These are phyloP conservation scores for Diaporthe sp. DNA, from an alignment of 2,329 filamentous ascomycete species.

Conservation along the genomic window DNA sequence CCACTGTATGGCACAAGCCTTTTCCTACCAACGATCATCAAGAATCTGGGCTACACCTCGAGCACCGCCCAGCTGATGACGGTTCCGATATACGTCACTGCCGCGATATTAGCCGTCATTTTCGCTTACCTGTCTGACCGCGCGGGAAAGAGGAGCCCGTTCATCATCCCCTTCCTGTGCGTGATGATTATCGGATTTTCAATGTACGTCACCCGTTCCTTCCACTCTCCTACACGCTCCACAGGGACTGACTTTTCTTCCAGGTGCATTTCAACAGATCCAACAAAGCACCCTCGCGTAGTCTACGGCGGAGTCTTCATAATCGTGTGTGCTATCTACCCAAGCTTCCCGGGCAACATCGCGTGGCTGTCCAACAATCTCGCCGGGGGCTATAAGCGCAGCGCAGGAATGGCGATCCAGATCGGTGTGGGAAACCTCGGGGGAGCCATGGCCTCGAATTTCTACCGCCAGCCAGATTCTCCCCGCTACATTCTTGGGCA, in stretches of 20 bases:
- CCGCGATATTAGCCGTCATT: conserved; percentile 69
- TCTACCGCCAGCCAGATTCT: conserved; percentile 69
- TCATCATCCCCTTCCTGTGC: conserved; percentile 66
- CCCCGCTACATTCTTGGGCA: conserved; percentile 63
- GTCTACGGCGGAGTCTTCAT: conserved; percentile 84
- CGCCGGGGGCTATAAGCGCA: conserved; percentile 75
- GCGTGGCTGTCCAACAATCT: conserved; percentile 86
- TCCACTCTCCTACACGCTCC: neutral
- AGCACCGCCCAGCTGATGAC: conserved; percentile 76
- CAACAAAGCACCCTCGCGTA: conserved; percentile 67
- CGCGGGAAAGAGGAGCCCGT: conserved; percentile 66
- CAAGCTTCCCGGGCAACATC: conserved; percentile 82
- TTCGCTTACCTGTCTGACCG: conserved; percentile 69
- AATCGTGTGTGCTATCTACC: conserved; percentile 83
- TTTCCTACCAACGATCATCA: conserved; percentile 76
- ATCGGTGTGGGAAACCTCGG: conserved; percentile 73
- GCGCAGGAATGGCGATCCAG: conserved; percentile 74
- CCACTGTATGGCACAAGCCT: conserved; percentile 69
- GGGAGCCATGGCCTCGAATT: conserved; percentile 79
- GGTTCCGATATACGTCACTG: conserved; percentile 71
- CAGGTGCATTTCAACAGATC: conserved; percentile 65
- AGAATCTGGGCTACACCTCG: conserved; percentile 68
- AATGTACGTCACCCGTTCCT: conserved; percentile 54
- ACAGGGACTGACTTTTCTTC: conserved; percentile 47
- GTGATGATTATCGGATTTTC: conserved; percentile 70